Evolutionary conservation across 768 basidiomycete species (phyloP).

Genomic region (Tephrocybe sp.): DNA sequence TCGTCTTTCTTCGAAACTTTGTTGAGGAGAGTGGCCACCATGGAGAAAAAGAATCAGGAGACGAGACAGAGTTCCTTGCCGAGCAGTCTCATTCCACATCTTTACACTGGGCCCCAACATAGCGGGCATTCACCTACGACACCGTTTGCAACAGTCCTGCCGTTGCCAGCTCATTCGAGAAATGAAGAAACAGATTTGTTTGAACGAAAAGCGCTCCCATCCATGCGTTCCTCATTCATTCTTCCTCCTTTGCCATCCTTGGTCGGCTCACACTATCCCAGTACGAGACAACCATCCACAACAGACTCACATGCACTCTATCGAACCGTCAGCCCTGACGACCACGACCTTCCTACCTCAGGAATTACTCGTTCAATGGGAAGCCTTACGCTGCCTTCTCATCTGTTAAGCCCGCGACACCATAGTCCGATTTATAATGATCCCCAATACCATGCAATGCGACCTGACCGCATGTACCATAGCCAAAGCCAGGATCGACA

Average conservation of each 20-base stretch:
- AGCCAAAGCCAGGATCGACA: conserved; percentile 17
- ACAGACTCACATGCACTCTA: neutral
- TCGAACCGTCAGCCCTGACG: conserved; percentile 9
- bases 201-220: conserved; percentile 11
- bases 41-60: conserved; percentile 24
- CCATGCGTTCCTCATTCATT: conserved; percentile 14
- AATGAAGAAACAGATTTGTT: conserved; percentile 14
- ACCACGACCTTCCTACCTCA: conserved; percentile 19
- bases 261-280: conserved; percentile 8
- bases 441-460: conserved; percentile 27
- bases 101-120: conserved; percentile 39
- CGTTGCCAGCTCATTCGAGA: conserved; percentile 7
- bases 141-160: conserved; percentile 14
- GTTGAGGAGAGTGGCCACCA: conserved; percentile 17
- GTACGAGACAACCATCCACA: conserved; percentile 9
- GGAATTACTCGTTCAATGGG: conserved; percentile 19
- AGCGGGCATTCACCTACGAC: conserved; percentile 23
- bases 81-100: conserved; percentile 48
- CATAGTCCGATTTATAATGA: conserved; percentile 30
- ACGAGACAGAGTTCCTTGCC: conserved; percentile 49
- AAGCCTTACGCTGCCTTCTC: conserved; percentile 16
- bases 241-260: conserved; percentile 15
- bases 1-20: conserved; percentile 16
- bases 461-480: conserved; percentile 26
- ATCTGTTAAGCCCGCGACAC: conserved; percentile 22